Evolutionary conservation across 345 rosid species (phyloP), one percentile per base, ranked within the genome.

Genomic region (Murraya paniculata): DNA sequence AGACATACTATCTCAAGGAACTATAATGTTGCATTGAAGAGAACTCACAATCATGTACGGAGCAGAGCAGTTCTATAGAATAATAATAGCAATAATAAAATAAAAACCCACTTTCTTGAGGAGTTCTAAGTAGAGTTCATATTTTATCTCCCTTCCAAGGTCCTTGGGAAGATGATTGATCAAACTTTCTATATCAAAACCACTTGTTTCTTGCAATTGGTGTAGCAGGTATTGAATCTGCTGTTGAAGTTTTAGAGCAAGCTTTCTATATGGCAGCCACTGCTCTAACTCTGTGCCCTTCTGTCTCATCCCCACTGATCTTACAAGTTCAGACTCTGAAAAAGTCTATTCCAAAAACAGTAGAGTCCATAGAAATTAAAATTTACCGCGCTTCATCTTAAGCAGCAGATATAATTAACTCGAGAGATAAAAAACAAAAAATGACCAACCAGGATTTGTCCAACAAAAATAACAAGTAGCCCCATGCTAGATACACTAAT

Each of bases 81-180:
- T 9, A 39, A 39, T 39, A 39, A 39, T 2, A 39, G 3, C 48
- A 9, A 39, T 39, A 39, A 39, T 39, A 39, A 39, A 39, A 14
- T n/a, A 38, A 13, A 38, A 14, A 74, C 86, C 79, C 68, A 91
- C 98, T 71, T 90, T 86, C 88, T 81, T 86, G 68, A 94, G 90
- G 48, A 91, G 81, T 72, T 87, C 89, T 73, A 90, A 84, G 86
- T 94, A 88, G 73, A 94, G 91, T 85, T 94, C 95, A 50, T 87
- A 90, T 69, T 87, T 94, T 62, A 91, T 91, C 82, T 92, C 92
- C 36, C 94, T 88, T 83, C 91, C 82, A 19, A 92, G 89, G 78
- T 89, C 91, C 81, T 89, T 90, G 18, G 96, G 96, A 59, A 94
- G 91, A 79, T 85, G 84, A n/a, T 81, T 28, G 4, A 94, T 83